Evolutionary conservation across 2,329 filamentous ascomycete species (phyloP).

Genomic region (Nannizziopsis arthrosporioides): DNA sequence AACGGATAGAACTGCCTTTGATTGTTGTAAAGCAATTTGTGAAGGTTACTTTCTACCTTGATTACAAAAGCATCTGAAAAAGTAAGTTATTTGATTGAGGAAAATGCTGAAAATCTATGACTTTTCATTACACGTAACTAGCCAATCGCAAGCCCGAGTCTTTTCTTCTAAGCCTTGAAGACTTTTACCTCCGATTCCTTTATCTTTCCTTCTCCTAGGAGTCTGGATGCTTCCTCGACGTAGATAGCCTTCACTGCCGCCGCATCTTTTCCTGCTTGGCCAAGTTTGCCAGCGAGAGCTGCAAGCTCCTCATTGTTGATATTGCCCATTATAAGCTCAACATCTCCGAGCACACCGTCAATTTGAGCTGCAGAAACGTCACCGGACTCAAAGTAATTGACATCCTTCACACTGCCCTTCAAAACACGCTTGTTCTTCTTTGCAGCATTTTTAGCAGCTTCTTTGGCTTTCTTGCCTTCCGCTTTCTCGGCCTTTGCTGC

Average conservation of each 20-base stretch:
- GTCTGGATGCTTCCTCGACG: conserved; percentile 61
- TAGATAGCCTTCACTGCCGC: conserved; percentile 79
- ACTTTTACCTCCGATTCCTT: conserved; percentile 70
- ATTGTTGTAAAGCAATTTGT: too few species aligned
- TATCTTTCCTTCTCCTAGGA: conserved; percentile 71
- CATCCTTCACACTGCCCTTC: conserved; percentile 87
- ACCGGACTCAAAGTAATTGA: conserved; percentile 79
- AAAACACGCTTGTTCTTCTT: conserved; percentile 99
- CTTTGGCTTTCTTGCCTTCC: conserved; percentile 87
- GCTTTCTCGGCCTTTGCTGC: conserved; percentile 75
- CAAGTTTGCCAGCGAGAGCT: conserved; percentile 66
- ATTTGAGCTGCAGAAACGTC: conserved; percentile 66
- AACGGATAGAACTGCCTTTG: too few species aligned
- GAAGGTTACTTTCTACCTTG: too few species aligned
- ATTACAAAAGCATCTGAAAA: too few species aligned
- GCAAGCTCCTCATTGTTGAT: conserved; percentile 87
- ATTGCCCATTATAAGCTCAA: conserved; percentile 77
- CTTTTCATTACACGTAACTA: too few species aligned
- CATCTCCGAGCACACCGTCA: conserved; percentile 70
- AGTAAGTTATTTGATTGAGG: too few species aligned
- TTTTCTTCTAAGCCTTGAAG: conserved; percentile 18
- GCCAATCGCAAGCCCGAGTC: too few species aligned
- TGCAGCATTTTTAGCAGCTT: conserved; percentile 93
- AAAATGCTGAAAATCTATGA: too few species aligned
- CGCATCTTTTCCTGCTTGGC: conserved; percentile 61